Conservation (phyloP, 192 early-diverging fungal species). For the Coemansia reversa region DNA sequence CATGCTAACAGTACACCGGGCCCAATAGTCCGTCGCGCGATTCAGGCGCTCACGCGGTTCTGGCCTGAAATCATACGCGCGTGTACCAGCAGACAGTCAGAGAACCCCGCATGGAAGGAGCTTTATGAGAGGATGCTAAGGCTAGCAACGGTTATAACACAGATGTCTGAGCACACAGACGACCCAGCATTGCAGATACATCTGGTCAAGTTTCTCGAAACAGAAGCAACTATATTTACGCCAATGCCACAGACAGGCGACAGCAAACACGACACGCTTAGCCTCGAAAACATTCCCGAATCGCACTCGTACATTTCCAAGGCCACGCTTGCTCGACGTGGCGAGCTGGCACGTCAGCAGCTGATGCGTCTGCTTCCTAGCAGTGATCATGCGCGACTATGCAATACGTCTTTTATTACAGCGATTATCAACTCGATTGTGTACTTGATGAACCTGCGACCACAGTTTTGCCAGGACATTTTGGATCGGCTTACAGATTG, state of each 20-base stretch:
- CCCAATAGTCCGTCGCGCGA: slow-evolving; percentile 34
- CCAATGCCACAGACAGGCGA: background rate
- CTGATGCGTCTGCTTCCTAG: slow-evolving; percentile 45
- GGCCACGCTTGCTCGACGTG: slow-evolving; percentile 23
- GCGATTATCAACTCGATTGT: slow-evolving; percentile 45
- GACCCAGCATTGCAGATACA: slow-evolving; percentile 45
- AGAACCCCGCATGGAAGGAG: slow-evolving; percentile 15
- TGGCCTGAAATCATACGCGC: slow-evolving; percentile 31
- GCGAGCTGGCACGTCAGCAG: slow-evolving; percentile 33
- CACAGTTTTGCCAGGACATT: slow-evolving; percentile 39
- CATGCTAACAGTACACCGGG: slow-evolving; percentile 33
- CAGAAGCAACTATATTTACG: slow-evolving; percentile 38
- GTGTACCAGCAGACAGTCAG: slow-evolving; percentile 10
- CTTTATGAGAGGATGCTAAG: slow-evolving; percentile 23
- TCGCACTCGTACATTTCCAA: slow-evolving; percentile 34
- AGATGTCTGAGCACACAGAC: slow-evolving; percentile 26
- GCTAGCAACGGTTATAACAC: slow-evolving; percentile 14
- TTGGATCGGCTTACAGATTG: slow-evolving; percentile 36
- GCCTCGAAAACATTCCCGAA: slow-evolving; percentile 19
- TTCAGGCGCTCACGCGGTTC: slow-evolving; percentile 47
- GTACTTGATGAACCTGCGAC: slow-evolving; percentile 46
- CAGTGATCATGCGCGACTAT: slow-evolving; percentile 42
- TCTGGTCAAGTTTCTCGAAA: slow-evolving; percentile 49
- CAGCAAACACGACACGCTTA: slow-evolving; percentile 3
- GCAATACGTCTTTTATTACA: slow-evolving; percentile 51